A percentile compares a stretch with the other conserved stretches of the same genome.
phyloP scores from a whole-genome alignment of 2,329 filamentous ascomycete species.

The Chaetomiaceae sp. region DNA sequence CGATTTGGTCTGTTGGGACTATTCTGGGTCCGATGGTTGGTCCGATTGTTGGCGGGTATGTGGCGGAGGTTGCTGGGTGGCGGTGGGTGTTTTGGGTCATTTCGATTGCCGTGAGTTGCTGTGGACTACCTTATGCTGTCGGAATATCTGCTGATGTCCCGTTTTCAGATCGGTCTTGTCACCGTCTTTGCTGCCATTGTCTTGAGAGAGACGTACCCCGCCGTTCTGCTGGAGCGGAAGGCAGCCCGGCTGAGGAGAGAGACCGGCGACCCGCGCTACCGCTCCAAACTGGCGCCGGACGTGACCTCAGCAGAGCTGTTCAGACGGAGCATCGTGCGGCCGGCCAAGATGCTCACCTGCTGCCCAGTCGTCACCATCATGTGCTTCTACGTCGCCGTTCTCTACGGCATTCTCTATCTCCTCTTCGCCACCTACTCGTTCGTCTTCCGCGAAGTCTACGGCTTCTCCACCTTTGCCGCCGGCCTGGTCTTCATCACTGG shows the following conservation, averaged over 20 bases:
- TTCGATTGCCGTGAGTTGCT: constrained; percentile 33
- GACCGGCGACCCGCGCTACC: constrained; percentile 12
- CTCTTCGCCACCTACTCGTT: constrained; percentile 47
- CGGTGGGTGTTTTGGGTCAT: constrained; percentile 47
- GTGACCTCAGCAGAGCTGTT: not conserved
- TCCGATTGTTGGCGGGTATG: constrained; percentile 42
- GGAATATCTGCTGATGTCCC: no score
- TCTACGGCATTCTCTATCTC: constrained; percentile 45
- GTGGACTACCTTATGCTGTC: no score
- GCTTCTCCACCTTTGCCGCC: not conserved
- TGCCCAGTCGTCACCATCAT: constrained; percentile 41
- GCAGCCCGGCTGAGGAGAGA: constrained; percentile 37
- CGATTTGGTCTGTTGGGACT: constrained; percentile 41
- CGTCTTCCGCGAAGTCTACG: constrained; percentile 31
- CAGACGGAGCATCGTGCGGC: constrained; percentile 39
- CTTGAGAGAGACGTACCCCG: constrained; percentile 40
- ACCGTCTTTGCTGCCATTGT: constrained; percentile 33
- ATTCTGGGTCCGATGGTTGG: constrained; percentile 35
- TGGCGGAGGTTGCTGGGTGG: constrained; percentile 43
- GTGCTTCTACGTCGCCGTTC: constrained; percentile 43
- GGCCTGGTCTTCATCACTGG: not conserved
- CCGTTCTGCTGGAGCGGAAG: constrained; percentile 46
- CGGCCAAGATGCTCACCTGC: constrained; percentile 42
- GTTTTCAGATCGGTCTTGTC: constrained; percentile 23
- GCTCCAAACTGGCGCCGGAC: constrained; percentile 6